Percentiles rank a stretch among this genome's conserved stretches.
Evolutionary conservation across 2,329 filamentous ascomycete species (phyloP).

Genomic region (Calycina herbarum): DNA sequence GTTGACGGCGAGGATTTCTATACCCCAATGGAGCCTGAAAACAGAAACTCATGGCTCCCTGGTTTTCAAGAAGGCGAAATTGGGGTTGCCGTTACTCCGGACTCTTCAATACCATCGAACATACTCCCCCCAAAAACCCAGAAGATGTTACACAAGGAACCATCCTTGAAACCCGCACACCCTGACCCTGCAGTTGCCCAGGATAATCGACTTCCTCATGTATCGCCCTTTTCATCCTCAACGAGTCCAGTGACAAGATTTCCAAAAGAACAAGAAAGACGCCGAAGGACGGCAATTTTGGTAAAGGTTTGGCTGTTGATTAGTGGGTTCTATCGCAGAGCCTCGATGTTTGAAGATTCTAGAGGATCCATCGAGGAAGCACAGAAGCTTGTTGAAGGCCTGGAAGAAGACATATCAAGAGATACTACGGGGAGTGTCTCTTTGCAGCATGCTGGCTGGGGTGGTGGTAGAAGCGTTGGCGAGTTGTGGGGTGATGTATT

Average conservation of each 20-base stretch:
- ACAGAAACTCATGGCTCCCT: slow-evolving; percentile 36
- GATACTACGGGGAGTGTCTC: slow-evolving; percentile 63
- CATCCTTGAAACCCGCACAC: slow-evolving; percentile 20
- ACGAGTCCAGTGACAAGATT: slow-evolving; percentile 43
- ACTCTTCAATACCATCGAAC: slow-evolving; percentile 16
- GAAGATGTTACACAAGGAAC: slow-evolving; percentile 32
- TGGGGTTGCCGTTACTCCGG: slow-evolving; percentile 16
- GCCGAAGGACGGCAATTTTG: slow-evolving; percentile 55
- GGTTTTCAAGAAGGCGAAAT: slow-evolving; percentile 34
- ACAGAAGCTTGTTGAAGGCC: slow-evolving; percentile 66
- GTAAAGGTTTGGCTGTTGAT: slow-evolving; percentile 89
- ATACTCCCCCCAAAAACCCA: slow-evolving; percentile 30
- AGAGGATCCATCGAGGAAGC: slow-evolving; percentile 81
- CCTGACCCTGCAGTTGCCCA: slow-evolving; percentile 17
- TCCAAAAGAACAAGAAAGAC: slow-evolving; percentile 52
- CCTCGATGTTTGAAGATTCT: slow-evolving; percentile 77
- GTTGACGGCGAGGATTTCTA: slow-evolving; percentile 52
- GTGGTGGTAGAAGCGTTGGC: slow-evolving; percentile 76
- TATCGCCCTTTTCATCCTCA: slow-evolving; percentile 23
- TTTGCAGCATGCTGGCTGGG: slow-evolving; percentile 70
- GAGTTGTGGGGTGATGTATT: slow-evolving; percentile 83
- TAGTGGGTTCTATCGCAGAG: slow-evolving; percentile 81
- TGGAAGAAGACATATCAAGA: slow-evolving; percentile 67
- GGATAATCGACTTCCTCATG: slow-evolving; percentile 25
- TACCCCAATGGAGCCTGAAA: slow-evolving; percentile 33